These are phyloP conservation scores for Diversispora eburnea DNA, from an alignment of 192 early-diverging fungal genomes.

Conservation along the genomic window DNA sequence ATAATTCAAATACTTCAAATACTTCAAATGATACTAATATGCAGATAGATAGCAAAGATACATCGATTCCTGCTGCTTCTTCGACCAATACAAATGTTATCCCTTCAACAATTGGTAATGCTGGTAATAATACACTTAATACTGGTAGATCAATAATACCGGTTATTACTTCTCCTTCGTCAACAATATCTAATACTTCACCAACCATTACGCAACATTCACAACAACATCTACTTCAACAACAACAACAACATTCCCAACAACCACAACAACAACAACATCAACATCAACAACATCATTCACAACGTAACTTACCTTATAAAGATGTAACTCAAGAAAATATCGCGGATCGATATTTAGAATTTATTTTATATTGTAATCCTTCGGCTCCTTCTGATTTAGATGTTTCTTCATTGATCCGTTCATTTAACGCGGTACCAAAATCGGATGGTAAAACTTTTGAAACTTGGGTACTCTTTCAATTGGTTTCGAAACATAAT, in stretches of 20 bases:
- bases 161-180: too few species aligned
- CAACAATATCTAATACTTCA: not conserved
- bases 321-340: constrained; percentile 8
- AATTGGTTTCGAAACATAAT: constrained; percentile 25
- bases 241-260: too few species aligned
- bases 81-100: too few species aligned
- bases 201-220: not conserved
- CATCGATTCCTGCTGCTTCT: too few species aligned
- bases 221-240: not conserved
- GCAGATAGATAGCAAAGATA: too few species aligned
- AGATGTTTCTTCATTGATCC: not conserved
- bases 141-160: too few species aligned
- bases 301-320: not conserved
- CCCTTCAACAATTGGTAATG: too few species aligned
- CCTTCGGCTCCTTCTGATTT: constrained; percentile 4
- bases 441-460: constrained; percentile 28
- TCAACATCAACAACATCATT: not conserved
- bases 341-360: constrained; percentile 22
- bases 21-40: too few species aligned
- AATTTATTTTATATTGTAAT: constrained; percentile 27
- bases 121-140: too few species aligned
- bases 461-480: constrained; percentile 21
- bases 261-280: not conserved
- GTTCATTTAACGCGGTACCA: constrained; percentile 19
- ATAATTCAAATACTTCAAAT: too few species aligned